Evolutionary conservation across 129 eudicot genomes (phyloP), one percentile per base, ranked within the genome.

Genomic region (Pulicaria dysenterica): DNA sequence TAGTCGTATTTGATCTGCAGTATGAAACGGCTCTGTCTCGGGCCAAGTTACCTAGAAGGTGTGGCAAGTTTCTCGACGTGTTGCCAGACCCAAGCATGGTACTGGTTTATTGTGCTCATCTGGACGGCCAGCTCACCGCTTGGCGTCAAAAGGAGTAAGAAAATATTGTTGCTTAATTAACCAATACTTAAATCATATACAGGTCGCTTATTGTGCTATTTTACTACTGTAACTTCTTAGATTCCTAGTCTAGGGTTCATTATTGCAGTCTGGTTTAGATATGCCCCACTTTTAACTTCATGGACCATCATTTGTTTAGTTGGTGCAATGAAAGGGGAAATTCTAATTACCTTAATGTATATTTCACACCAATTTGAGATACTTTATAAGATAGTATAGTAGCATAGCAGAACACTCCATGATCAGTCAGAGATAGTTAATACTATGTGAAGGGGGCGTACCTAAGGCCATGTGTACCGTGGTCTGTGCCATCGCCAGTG

Each of bases 101-200:
- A 73, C 51, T 88, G 58, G 64, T 95, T 53, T 85, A 88, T 72
- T 88, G 97, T 81, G 96, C 77, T 19, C 99, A 95, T 86, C 73
- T 91, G 44, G 99, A 95, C 72, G 99, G 99, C 58, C 84, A 80
- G 77, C 79, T 95, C 50, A 86, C 83, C 45, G 84, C 91, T 51
- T 95, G 99, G 99, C 62, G 91, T 63, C 81, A 87, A 8, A 91
- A 87, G 86, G 91, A 79, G 99, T 90, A 66, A 90, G 96, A 55
- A 39, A 16, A 7, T 55, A 5, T 42, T 70, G 31, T 24, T 24
- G 31, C 31, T 24, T 24, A 24, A 24, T 24, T 24, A 24, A 24
- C 31, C 1, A 24, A 24, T 1, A 24, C 31, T 24, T 24, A 24
- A 24, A 24, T 24, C 31, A 24, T 24, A 4, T 14, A 10, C 8